phyloP scores from a whole-genome alignment of 768 basidiomycete genomes.

The Suillus subaureus region DNA sequence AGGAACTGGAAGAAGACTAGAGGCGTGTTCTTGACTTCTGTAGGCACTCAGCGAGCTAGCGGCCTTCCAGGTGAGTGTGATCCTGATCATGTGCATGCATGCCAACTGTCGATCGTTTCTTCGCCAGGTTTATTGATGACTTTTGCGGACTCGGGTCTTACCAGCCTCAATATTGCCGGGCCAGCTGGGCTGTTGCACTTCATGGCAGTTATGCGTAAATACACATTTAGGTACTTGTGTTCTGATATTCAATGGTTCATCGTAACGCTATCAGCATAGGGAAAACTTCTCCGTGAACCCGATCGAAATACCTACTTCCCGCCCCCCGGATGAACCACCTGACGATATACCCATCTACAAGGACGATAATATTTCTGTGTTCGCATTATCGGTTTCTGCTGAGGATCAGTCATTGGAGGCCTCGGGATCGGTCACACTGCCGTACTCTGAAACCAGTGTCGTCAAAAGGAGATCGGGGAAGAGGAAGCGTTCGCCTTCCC shows the following conservation, averaged over 20 bases:
- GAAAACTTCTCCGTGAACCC: constrained; percentile 52
- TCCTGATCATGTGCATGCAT: neutral
- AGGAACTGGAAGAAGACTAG: constrained; percentile 67
- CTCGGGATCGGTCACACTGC: neutral
- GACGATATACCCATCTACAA: constrained; percentile 50
- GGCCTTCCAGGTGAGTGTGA: constrained; percentile 71
- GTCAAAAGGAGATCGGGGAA: constrained; percentile 27
- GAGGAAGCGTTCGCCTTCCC: constrained; percentile 47
- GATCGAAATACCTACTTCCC: constrained; percentile 41
- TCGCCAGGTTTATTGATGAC: constrained; percentile 74
- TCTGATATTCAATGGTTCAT: neutral
- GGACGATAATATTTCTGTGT: constrained; percentile 66
- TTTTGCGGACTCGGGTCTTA: constrained; percentile 69
- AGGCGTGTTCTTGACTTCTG: constrained; percentile 72
- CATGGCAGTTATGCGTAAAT: constrained; percentile 70
- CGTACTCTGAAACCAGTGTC: neutral
- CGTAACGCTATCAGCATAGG: constrained; percentile 32
- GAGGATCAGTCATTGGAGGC: constrained; percentile 6
- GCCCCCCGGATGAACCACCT: constrained; percentile 22
- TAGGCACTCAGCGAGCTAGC: constrained; percentile 59
- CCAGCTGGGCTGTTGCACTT: constrained; percentile 74
- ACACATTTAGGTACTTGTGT: constrained; percentile 59
- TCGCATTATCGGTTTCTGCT: constrained; percentile 51
- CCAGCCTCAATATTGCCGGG: constrained; percentile 63
- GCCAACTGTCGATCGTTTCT: neutral